phyloP scores from a whole-genome alignment of 2,329 filamentous ascomycete genomes.

The Magnaporthales sp. region DNA sequence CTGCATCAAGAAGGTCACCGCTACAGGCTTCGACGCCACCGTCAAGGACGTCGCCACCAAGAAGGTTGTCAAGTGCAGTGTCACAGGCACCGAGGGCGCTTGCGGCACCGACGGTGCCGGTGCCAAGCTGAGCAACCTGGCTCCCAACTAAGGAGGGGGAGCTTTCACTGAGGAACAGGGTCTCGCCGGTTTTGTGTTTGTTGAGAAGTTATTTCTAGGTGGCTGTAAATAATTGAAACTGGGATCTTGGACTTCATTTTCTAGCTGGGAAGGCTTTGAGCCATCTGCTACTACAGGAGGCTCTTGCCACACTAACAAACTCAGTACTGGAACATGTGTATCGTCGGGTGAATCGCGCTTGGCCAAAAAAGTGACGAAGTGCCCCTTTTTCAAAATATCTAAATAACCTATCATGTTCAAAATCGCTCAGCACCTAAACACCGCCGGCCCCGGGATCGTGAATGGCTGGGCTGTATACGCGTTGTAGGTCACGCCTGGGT shows the following conservation, averaged over 20 bases:
- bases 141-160: not conserved
- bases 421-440: too few relatives aligned
- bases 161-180: not conserved
- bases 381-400: too few relatives aligned
- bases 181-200: not conserved
- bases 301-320: not conserved
- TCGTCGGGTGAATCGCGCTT: too few relatives aligned
- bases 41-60: not conserved
- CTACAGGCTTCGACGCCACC: not conserved
- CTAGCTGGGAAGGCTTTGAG: not conserved
- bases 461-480: not conserved
- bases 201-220: not conserved
- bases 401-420: too few relatives aligned
- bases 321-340: too few relatives aligned
- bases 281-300: not conserved
- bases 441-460: not conserved
- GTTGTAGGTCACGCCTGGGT: conserved; percentile 1
- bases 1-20: not conserved
- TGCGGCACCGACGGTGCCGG: not conserved
- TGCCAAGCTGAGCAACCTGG: not conserved
- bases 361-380: too few relatives aligned
- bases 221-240: not conserved
- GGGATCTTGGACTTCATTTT: not conserved
- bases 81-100: not conserved
- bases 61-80: not conserved